phyloP scores from a whole-genome alignment of 2,329 filamentous ascomycete species.

The Cephalotrichum gorgonifer region DNA sequence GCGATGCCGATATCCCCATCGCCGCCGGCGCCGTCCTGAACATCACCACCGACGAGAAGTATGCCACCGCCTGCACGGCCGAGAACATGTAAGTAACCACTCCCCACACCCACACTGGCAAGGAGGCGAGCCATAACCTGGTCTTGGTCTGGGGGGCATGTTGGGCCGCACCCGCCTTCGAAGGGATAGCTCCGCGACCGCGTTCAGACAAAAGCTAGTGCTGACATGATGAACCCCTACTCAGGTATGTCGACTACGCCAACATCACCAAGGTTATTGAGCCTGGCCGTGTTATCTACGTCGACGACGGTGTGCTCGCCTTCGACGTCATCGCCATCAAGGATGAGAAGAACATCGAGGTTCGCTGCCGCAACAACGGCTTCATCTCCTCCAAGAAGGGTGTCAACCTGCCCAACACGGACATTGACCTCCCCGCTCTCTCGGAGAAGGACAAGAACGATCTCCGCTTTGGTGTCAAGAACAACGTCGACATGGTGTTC shows the following conservation, averaged over 20 bases:
- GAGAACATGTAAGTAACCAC: conserved; percentile 72
- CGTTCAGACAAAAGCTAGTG: neutral
- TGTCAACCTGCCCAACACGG: conserved; percentile 97
- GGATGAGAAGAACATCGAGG: conserved; percentile 81
- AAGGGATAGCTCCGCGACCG: neutral
- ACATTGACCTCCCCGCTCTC: conserved; percentile 92
- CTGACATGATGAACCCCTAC: neutral
- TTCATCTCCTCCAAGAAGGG: conserved; percentile 99
- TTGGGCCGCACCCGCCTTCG: no score
- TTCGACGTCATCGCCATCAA: conserved; percentile 86
- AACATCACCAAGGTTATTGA: conserved; percentile 99
- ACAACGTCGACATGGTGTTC: conserved; percentile 98
- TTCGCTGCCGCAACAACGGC: conserved; percentile 88
- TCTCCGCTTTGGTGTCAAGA: conserved; percentile 92
- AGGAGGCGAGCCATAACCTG: no score
- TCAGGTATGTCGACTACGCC: conserved; percentile 95
- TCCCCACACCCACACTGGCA: no score
- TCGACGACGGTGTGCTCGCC: conserved; percentile 94
- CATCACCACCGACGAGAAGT: conserved; percentile 93
- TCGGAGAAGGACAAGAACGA: conserved; percentile 98
- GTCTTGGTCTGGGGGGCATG: no score
- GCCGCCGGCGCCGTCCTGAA: conserved; percentile 75
- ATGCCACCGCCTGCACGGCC: conserved; percentile 72
- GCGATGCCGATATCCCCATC: conserved; percentile 84
- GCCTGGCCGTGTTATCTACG: conserved; percentile 87